Percentiles rank a stretch among this genome's conserved stretches.
phyloP scores from a whole-genome alignment of 2,329 filamentous ascomycete genomes.

The Nothomitra cinnamomea region DNA sequence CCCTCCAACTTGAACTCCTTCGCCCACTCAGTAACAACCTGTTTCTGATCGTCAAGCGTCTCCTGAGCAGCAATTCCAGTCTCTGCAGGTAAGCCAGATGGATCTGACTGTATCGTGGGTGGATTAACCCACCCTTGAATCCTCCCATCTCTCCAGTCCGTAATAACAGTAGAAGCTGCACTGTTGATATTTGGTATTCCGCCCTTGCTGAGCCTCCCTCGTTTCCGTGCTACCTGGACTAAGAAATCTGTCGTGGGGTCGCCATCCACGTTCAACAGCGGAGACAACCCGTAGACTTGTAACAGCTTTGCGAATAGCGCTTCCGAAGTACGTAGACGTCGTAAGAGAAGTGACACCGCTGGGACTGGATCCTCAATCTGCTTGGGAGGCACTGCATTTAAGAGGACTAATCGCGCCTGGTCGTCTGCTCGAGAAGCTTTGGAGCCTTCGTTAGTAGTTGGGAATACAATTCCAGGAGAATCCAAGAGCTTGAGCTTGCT shows the following conservation, averaged over 20 bases:
- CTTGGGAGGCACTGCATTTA: slow-evolving; percentile 85
- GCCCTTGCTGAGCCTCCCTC: slow-evolving; percentile 72
- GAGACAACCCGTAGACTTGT: slow-evolving; percentile 67
- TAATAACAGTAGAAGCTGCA: slow-evolving; percentile 83
- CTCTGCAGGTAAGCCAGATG: slow-evolving; percentile 21
- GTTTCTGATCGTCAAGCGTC: slow-evolving; percentile 49
- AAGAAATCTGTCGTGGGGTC: slow-evolving; percentile 82
- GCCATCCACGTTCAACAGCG: slow-evolving; percentile 45
- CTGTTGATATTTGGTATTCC: slow-evolving; percentile 78
- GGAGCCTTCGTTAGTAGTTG: slow-evolving; percentile 35
- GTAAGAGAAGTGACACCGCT: slow-evolving; percentile 69
- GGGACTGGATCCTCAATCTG: slow-evolving; percentile 87
- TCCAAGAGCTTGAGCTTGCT: slow-evolving; percentile 87
- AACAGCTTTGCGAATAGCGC: slow-evolving; percentile 65
- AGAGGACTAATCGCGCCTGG: slow-evolving; percentile 62
- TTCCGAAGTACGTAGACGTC: slow-evolving; percentile 55
- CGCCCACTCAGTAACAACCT: slow-evolving; percentile 85
- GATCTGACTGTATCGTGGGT: slow-evolving; percentile 38
- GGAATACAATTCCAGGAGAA: slow-evolving; percentile 89
- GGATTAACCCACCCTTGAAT: slow-evolving; percentile 85
- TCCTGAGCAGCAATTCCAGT: slow-evolving; percentile 19
- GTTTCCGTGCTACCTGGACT: slow-evolving; percentile 84
- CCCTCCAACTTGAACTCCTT: slow-evolving; percentile 91
- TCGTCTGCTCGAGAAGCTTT: slow-evolving; percentile 47
- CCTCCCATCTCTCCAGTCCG: slow-evolving; percentile 89